Evolutionary conservation across 371 early-diverging fungal species (phyloP), one percentile per base, ranked within the genome.

Genomic region (Dentiscutata heterogama): DNA sequence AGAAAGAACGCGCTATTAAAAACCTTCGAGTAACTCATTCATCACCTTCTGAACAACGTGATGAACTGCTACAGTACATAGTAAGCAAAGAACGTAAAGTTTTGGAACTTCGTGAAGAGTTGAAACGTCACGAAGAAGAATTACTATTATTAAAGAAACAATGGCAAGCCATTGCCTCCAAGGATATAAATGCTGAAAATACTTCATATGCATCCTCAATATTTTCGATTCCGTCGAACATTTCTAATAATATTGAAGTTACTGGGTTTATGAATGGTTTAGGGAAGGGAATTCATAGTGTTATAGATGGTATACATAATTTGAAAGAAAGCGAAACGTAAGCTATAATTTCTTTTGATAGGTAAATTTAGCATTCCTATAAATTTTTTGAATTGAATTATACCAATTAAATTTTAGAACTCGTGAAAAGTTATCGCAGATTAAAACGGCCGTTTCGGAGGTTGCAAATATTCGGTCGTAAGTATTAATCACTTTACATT

Each of bases 81-180:
- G 79, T 65, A 29, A 29, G 50, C 1, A 79, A 79, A 51, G 79
- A 79, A 67, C 67, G 79, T 53, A 64, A 68, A 79, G 29, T 79
- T 29, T 50, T 65, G 5, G 79, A 79, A 42, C 51, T 79, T 20
- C 22, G 42, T 31, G 79, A 79, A 79, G 79, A 79, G 25, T 54
- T 79, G 25, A 61, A 64, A 53, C 35, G 63, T 51, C 79, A 79
- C 13, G 79, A 79, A 79, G 79, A 79, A 27, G 79, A 79, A 67
- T 79, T 79, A 67, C 18, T 27, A 64, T 68, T 79, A 67, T 68
- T 79, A 42, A 79, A 67, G 31, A 63, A 79, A 29, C 79, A 63
- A 79, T 79, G 79, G 79, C 53, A 79, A 29, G 10, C 67, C 10
- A 31, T 67, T 31, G 35, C 51, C 4, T 10, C 35, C 7, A 54